These are phyloP conservation scores for Cichorium intybus DNA, from an alignment of 140 eudicot genomes.

Conservation along the genomic window DNA sequence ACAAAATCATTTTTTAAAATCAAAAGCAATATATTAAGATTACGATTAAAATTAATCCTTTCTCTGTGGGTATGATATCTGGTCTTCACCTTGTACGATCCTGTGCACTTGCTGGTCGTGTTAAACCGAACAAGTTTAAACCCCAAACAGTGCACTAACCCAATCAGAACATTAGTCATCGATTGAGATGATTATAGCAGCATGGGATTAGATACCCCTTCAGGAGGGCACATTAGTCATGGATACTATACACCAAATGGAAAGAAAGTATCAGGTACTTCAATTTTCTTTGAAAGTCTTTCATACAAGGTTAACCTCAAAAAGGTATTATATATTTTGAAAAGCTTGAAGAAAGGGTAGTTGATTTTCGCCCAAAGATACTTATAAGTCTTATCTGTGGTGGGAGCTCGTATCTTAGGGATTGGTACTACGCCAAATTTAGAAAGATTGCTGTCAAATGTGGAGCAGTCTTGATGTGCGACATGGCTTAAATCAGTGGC, in stretches of 20 bases:
- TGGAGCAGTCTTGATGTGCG: conserved; percentile 76
- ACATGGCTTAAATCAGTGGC: conserved; percentile 94
- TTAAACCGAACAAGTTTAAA: too few species aligned
- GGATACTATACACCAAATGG: conserved; percentile 90
- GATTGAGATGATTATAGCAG: too few species aligned
- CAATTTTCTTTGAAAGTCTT: conserved; percentile 83
- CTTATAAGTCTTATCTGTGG: conserved; percentile 97
- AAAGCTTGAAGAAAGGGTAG: conserved; percentile 84
- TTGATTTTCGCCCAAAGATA: conserved; percentile 94
- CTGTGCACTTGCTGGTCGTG: too few species aligned
- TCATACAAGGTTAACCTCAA: conserved; percentile 77
- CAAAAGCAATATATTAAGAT: too few species aligned
- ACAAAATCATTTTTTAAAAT: too few species aligned
- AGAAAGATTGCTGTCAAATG: conserved; percentile 83
- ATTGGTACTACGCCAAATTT: conserved; percentile 81
- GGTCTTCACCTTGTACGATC: too few species aligned
- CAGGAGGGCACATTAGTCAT: conserved; percentile 92
- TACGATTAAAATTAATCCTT: too few species aligned
- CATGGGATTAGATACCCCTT: conserved; percentile 93
- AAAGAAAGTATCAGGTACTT: conserved; percentile 90
- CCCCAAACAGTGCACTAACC: too few species aligned
- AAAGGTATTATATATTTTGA: conserved; percentile 86
- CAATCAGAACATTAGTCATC: too few species aligned
- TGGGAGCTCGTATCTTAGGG: conserved; percentile 93
- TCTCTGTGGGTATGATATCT: too few species aligned